A percentile compares a stretch with the other conserved stretches of the same genome.
Conservation (phyloP, 1,284 basidiomycete species). For the Trametes pubescens region DNA sequence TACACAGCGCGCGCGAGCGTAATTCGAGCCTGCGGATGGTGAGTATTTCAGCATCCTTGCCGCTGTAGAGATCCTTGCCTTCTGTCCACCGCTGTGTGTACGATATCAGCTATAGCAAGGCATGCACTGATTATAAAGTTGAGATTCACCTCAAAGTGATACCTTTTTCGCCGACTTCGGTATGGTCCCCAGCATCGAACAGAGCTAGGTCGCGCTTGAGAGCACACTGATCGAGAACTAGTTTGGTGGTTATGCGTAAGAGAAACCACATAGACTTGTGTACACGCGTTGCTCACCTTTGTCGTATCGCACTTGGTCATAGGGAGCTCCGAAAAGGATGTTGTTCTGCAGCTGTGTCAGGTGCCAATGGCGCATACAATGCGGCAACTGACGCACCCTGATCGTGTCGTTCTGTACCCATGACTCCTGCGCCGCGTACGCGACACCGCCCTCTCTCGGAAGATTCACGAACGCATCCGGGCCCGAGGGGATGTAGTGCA, state of each 20-base stretch:
- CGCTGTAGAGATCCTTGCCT: background rate
- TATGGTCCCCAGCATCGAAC: constrained; percentile 72
- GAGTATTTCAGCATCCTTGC: background rate
- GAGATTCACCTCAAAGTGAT: constrained; percentile 14
- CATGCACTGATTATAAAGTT: background rate
- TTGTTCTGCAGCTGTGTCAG: constrained; percentile 44
- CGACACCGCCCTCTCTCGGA: constrained; percentile 71
- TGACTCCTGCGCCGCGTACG: constrained; percentile 80
- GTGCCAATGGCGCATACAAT: background rate
- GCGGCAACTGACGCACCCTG: constrained; percentile 36
- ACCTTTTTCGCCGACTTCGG: background rate
- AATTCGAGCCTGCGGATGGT: constrained; percentile 57
- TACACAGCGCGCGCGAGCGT: constrained; percentile 79
- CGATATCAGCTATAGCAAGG: background rate
- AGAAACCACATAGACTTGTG: too few species aligned
- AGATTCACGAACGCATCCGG: constrained; percentile 70
- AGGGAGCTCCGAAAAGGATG: constrained; percentile 53
- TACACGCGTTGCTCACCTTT: constrained; percentile 47
- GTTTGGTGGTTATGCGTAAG: too few species aligned
- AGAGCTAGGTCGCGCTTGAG: constrained; percentile 68
- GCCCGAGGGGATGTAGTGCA: constrained; percentile 65
- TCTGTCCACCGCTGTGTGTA: constrained; percentile 73
- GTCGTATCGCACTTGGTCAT: constrained; percentile 52
- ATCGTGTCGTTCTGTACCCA: constrained; percentile 74
- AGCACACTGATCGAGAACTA: constrained; percentile 69